phyloP scores from a whole-genome alignment of 1,284 basidiomycete genomes.

The Malassezia yamatoensis region DNA sequence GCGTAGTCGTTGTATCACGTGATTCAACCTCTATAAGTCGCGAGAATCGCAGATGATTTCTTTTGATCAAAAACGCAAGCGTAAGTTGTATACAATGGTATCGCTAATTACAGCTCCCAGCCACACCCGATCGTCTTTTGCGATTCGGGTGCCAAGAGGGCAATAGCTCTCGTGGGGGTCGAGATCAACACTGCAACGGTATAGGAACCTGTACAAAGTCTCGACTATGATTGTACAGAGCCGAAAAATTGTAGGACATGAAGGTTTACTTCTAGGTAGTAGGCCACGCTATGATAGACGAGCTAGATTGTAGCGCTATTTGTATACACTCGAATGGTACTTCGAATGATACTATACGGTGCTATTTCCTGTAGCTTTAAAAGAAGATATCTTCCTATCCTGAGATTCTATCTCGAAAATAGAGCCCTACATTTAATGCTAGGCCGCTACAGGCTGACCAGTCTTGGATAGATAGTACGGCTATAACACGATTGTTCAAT shows the following conservation, averaged over 20 bases:
- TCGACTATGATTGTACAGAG: conserved; percentile 17
- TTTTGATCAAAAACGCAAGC: conserved; percentile 41
- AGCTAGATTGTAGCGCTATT: too few relatives aligned
- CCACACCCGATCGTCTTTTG: conserved; percentile 28
- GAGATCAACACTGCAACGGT: conserved; percentile 18
- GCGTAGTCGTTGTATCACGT: not conserved
- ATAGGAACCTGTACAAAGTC: conserved; percentile 18
- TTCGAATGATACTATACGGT: too few relatives aligned
- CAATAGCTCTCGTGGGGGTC: conserved; percentile 16
- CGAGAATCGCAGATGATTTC: too few relatives aligned
- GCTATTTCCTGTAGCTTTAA: too few relatives aligned
- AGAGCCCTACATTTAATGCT: too few relatives aligned
- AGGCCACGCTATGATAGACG: not conserved
- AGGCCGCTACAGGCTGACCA: too few relatives aligned
- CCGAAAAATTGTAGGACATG: conserved; percentile 20
- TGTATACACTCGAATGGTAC: too few relatives aligned
- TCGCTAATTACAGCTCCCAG: conserved; percentile 26
- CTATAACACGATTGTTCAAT: too few relatives aligned
- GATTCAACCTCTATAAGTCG: not conserved
- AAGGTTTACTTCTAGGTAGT: not conserved
- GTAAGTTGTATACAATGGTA: conserved; percentile 21
- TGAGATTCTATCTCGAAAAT: too few relatives aligned
- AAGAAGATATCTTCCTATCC: too few relatives aligned
- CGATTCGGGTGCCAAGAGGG: conserved; percentile 19
- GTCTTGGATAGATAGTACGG: too few relatives aligned